Percentiles rank a stretch among this genome's conserved stretches.
These are phyloP conservation scores for Abrus precatorius DNA, from an alignment of 306 rosid genomes.

Conservation along the genomic window DNA sequence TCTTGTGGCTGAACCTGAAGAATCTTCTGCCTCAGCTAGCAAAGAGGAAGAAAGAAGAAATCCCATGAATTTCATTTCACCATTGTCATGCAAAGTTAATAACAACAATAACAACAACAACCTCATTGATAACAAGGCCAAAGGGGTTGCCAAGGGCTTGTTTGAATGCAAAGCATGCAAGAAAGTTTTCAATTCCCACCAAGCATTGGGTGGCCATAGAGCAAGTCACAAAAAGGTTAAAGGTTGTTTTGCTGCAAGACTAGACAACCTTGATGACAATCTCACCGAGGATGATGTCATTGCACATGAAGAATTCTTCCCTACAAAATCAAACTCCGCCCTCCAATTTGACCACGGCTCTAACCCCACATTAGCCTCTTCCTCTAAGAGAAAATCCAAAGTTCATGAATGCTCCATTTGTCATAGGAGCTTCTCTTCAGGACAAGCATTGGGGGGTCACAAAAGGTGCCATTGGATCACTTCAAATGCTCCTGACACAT, in stretches of 20 bases:
- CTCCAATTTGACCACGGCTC: conserved; percentile 59
- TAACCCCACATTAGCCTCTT: conserved; percentile 51
- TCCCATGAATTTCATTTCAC: conserved; percentile 60
- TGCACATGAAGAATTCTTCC: conserved; percentile 67
- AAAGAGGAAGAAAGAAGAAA: conserved; percentile 77
- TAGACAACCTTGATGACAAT: conserved; percentile 62
- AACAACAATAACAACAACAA: conserved; percentile 1
- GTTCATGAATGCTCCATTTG: conserved; percentile 96
- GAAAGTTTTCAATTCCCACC: conserved; percentile 93
- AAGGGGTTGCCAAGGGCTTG: conserved; percentile 65
- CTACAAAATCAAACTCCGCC: conserved; percentile 62
- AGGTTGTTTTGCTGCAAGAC: conserved; percentile 90
- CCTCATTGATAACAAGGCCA: conserved; percentile 57
- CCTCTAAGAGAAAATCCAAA: conserved; percentile 75
- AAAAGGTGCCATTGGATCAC: conserved; percentile 98
- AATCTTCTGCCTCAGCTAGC: conserved; percentile 85
- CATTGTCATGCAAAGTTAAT: conserved; percentile 52
- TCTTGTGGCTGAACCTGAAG: conserved; percentile 65
- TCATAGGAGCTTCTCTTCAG: conserved; percentile 86
- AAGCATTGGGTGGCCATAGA: conserved; percentile 96
- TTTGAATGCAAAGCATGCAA: conserved; percentile 97
- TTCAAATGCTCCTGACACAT: conserved; percentile 66
- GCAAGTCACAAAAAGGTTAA: conserved; percentile 98
- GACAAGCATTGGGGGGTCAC: conserved; percentile 95
- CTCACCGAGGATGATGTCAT: conserved; percentile 66